A percentile compares a stretch with the other conserved stretches of the same genome.
phyloP scores from a whole-genome alignment of 106 monocot species.

The Alisma plantagoaquatica region DNA sequence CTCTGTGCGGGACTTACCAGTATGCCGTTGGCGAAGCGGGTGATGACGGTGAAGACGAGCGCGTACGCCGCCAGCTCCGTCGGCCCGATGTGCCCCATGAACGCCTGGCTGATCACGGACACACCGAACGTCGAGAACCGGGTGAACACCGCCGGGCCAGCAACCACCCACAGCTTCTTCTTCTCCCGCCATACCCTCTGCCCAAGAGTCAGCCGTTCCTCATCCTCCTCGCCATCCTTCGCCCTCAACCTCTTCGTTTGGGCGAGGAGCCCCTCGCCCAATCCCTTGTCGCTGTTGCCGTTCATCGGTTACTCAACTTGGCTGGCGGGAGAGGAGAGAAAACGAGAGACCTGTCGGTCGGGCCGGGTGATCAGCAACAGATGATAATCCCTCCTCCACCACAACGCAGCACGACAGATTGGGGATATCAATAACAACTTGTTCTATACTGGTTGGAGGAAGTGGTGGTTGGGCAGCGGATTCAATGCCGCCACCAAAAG shows the following conservation, averaged over 20 bases:
- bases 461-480: too few species aligned
- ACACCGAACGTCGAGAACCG: constrained; percentile 32
- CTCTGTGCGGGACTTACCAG: too few species aligned
- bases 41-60: constrained; percentile 32
- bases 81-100: constrained; percentile 41
- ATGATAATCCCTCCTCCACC: too few species aligned
- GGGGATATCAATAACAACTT: too few species aligned
- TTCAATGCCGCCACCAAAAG: too few species aligned
- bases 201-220: constrained; percentile 5
- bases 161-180: constrained; percentile 49
- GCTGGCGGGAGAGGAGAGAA: too few species aligned
- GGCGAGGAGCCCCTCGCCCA: constrained; percentile 4
- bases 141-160: constrained; percentile 37
- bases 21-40: constrained; percentile 39
- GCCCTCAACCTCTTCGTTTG: too few species aligned
- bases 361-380: too few species aligned
- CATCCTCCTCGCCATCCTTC: neutral
- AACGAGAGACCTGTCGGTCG: too few species aligned
- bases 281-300: neutral
- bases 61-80: constrained; percentile 46
- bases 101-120: constrained; percentile 32
- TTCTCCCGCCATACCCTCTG: constrained; percentile 26
- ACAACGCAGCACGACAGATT: too few species aligned
- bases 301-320: too few species aligned
- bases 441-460: too few species aligned